These are phyloP conservation scores for Penicillium pancosmium DNA, from an alignment of 495 filamentous ascomycete species.

Conservation along the genomic window DNA sequence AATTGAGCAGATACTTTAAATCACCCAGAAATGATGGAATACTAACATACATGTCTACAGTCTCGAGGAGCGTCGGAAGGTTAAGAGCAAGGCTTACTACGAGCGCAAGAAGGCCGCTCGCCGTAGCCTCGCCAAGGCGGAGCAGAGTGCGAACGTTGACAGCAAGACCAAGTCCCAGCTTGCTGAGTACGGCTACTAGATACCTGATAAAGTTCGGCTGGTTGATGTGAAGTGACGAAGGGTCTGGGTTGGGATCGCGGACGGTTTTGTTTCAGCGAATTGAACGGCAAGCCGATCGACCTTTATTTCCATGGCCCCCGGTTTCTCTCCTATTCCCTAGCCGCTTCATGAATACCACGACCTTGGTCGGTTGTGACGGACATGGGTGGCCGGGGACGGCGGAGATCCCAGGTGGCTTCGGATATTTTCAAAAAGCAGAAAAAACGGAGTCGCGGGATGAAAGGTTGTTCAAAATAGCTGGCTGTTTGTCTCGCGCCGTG, in stretches of 20 bases:
- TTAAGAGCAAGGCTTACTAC: slow-evolving; percentile 98
- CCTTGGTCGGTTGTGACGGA: slow-evolving; percentile 39
- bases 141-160: slow-evolving; percentile 89
- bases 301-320: slow-evolving; percentile 35
- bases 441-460: slow-evolving; percentile 49
- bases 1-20: neutral
- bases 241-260: slow-evolving; percentile 49
- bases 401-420: slow-evolving; percentile 32
- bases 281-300: slow-evolving; percentile 48
- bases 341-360: slow-evolving; percentile 19
- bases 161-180: slow-evolving; percentile 70
- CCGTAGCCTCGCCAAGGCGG: slow-evolving; percentile 85
- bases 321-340: slow-evolving; percentile 33
- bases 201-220: slow-evolving; percentile 47
- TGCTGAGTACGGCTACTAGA: slow-evolving; percentile 73
- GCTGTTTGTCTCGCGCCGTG: slow-evolving; percentile 50
- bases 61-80: slow-evolving; percentile 98
- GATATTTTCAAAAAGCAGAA: slow-evolving; percentile 34
- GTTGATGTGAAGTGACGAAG: slow-evolving; percentile 50
- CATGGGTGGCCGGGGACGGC: slow-evolving; percentile 33
- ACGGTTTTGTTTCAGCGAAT: slow-evolving; percentile 52
- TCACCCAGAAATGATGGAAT: neutral
- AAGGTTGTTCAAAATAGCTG: slow-evolving; percentile 53
- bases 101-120: slow-evolving; percentile 96
- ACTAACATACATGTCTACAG: slow-evolving; percentile 49